phyloP scores from a whole-genome alignment of 495 filamentous ascomycete species.

The Friedmanniomyces simplex region DNA sequence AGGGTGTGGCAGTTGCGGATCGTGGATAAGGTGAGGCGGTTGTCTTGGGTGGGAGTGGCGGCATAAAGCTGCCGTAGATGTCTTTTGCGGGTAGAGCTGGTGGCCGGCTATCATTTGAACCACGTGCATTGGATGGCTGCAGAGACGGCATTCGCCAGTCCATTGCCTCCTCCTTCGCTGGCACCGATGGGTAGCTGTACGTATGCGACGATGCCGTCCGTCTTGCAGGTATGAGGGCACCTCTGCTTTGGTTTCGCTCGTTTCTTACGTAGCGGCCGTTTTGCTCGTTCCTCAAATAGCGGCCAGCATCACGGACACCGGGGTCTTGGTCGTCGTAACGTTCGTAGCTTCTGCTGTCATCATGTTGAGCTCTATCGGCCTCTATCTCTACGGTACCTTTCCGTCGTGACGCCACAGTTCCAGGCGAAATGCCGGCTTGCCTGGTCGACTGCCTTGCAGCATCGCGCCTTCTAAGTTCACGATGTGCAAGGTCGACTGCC shows the following conservation, averaged over 20 bases:
- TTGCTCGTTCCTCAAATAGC: neutral
- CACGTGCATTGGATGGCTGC: neutral
- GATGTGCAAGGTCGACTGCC: conserved; percentile 65
- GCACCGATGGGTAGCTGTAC: conserved; percentile 22
- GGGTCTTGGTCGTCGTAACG: neutral
- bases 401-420: conserved; percentile 47
- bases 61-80: conserved; percentile 39
- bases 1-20: conserved; percentile 30
- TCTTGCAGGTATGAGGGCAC: neutral
- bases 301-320: conserved; percentile 11
- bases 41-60: conserved; percentile 30
- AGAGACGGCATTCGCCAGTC: conserved; percentile 12
- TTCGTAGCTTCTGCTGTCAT: neutral
- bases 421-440: conserved; percentile 42
- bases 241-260: neutral
- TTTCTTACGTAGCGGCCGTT: neutral
- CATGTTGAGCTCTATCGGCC: neutral
- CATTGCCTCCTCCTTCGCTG: conserved; percentile 5
- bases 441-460: conserved; percentile 45
- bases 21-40: neutral
- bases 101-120: neutral
- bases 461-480: conserved; percentile 61
- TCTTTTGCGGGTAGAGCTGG: conserved; percentile 27
- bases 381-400: conserved; percentile 33
- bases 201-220: neutral